Base-by-base conservation (phyloP, 352 stramenopile species). In the Paralagenidium karlingii region DNA sequence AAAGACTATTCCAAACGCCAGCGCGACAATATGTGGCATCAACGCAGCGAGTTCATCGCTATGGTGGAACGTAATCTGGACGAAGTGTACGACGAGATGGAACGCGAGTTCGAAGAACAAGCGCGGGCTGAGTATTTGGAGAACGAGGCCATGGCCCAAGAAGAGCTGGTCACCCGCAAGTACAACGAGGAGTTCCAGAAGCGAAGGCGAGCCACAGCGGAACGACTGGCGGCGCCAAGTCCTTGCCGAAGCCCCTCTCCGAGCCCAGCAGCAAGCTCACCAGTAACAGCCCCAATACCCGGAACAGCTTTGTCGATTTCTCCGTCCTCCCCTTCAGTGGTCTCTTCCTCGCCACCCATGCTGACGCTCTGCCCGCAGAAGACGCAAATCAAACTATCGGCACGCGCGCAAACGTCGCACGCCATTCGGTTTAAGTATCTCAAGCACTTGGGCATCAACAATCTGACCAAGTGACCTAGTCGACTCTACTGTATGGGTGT, bases 51-150 rank as follows among this genome's bases (percentile, higher is more conserved):
- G 45, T 89, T 91, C 38, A 63, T 91, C 16, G 47, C 71, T 4
- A 91, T 91, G 78, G 78, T 91, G n/a, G 78, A 91, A 55, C 78
- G 75, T 28, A 91, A 91, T 32, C 48, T 91, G 22, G 78, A 91
- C 18, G 63, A 73, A 18, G 74, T 91, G 32, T 91, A 91, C 44
- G 78, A 88, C 7, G 78, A 89, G 39, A 87, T 91, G 67, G 78
- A 91, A 51, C 73, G 70, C 26, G 78, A 91, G 49, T 86, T 84
- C 50, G 73, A 87, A 50, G 63, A 77, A 21, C 68, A 88, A 32
- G 20, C 67, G 9, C 55, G 71, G 36, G 61, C 59, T 12, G 77
- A 91, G 46, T 58, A 60, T 27, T 27, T 58, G 12, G 74, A 85
- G 51, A 88, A 78, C 38, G 74, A 83, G 16, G 62, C 55, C 19